Evolutionary conservation across 2,329 filamentous ascomycete species (phyloP).

Genomic region (Aureobasidium melanogenum): DNA sequence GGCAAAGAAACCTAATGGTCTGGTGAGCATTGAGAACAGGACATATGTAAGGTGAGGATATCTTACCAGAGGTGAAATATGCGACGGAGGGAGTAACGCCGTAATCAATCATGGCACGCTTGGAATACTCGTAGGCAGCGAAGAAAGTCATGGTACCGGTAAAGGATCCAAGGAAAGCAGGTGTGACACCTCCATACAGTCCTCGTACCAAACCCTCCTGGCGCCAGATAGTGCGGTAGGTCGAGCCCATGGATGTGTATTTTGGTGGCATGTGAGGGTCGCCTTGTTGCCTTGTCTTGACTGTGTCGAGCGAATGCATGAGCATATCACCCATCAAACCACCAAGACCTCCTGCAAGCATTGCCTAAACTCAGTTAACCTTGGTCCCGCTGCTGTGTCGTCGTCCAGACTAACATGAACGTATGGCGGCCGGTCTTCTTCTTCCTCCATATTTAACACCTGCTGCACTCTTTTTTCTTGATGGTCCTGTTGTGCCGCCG

Average conservation of each 20-base stretch:
- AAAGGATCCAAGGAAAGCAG: constrained; percentile 85
- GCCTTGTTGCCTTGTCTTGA: constrained; percentile 96
- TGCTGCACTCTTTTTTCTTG: not conserved
- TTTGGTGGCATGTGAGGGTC: constrained; percentile 88
- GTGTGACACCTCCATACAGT: constrained; percentile 86
- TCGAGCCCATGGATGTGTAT: constrained; percentile 82
- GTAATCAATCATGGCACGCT: constrained; percentile 75
- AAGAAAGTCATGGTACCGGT: constrained; percentile 93
- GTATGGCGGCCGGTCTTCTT: constrained; percentile 35
- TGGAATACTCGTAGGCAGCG: constrained; percentile 91
- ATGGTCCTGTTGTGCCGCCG: constrained; percentile 2
- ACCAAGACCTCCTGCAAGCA: constrained; percentile 89
- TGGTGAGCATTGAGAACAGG: not conserved
- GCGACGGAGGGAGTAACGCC: constrained; percentile 75
- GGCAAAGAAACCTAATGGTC: constrained; percentile 66
- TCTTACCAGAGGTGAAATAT: constrained; percentile 71
- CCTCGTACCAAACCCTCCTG: constrained; percentile 84
- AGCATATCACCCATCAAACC: constrained; percentile 92
- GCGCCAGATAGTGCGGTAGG: constrained; percentile 85
- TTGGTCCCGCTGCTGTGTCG: not conserved
- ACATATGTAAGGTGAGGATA: not conserved
- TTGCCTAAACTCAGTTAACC: constrained; percentile 51
- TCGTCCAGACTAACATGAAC: constrained; percentile 32
- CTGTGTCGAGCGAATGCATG: constrained; percentile 98
- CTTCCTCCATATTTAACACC: not conserved